Evolutionary conservation across 768 basidiomycete genomes (phyloP).

Genomic region (Leccinellum albellum): DNA sequence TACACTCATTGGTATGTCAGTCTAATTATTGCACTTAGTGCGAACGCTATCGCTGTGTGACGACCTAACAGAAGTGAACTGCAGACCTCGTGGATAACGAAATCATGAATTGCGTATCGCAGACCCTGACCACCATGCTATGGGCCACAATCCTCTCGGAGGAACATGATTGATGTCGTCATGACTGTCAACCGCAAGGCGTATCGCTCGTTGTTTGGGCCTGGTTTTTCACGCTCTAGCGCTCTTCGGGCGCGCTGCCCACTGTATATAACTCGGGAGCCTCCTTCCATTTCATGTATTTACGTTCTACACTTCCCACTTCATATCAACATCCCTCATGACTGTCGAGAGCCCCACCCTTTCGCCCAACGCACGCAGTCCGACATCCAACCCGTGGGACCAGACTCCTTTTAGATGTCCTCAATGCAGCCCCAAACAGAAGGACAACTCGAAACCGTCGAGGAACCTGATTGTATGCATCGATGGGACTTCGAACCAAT

Average conservation of each 20-base stretch:
- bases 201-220: neutral
- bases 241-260: slow-evolving; percentile 6
- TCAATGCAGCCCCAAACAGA: slow-evolving; percentile 12
- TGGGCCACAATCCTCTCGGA: slow-evolving; percentile 5
- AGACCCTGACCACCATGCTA: slow-evolving; percentile 5
- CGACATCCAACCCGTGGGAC: neutral
- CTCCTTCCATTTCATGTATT: neutral
- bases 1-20: neutral
- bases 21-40: neutral
- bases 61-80: neutral
- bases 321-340: neutral
- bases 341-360: neutral
- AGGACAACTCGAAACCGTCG: neutral
- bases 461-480: slow-evolving; percentile 16
- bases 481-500: neutral
- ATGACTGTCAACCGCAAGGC: slow-evolving; percentile 1
- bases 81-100: slow-evolving; percentile 5
- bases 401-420: slow-evolving; percentile 4
- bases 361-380: neutral
- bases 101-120: slow-evolving; percentile 1
- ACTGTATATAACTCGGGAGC: neutral
- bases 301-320: neutral
- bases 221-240: neutral
- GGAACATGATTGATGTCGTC: neutral
- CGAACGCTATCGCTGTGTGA: neutral